These are phyloP conservation scores for Tricholoma sp. DNA, from an alignment of 768 basidiomycete species.

Conservation along the genomic window DNA sequence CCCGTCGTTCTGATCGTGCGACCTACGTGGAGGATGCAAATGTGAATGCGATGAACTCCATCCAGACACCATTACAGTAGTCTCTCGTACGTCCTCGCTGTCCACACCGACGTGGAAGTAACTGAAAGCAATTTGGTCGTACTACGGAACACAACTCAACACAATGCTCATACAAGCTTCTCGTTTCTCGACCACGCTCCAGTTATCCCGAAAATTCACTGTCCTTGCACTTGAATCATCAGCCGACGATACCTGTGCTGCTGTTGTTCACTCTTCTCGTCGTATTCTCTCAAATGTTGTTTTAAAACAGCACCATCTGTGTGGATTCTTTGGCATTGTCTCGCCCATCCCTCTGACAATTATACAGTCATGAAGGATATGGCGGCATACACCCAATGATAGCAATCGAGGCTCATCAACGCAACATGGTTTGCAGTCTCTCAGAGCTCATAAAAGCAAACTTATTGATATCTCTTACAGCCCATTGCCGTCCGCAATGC, in stretches of 20 bases:
- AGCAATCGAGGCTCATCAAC: conserved; percentile 76
- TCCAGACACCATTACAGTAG: conserved; percentile 19
- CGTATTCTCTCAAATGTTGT: conserved; percentile 81
- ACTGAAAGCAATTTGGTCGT: background rate
- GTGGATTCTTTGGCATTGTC: conserved; percentile 14
- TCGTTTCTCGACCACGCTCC: background rate
- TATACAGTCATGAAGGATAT: conserved; percentile 46
- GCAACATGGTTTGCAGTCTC: conserved; percentile 53
- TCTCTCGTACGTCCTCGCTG: conserved; percentile 1
- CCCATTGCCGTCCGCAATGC: conserved; percentile 70
- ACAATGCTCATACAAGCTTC: background rate
- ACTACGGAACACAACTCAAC: background rate
- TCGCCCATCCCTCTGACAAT: conserved; percentile 1
- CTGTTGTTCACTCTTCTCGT: conserved; percentile 70
- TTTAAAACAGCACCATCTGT: conserved; percentile 72
- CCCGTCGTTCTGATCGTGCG: conserved; percentile 32
- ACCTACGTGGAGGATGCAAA: conserved; percentile 30
- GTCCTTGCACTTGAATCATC: conserved; percentile 81
- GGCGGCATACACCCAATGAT: conserved; percentile 78
- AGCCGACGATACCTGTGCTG: conserved; percentile 92
- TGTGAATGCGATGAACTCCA: conserved; percentile 13
- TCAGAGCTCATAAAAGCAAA: background rate
- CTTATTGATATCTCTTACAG: conserved; percentile 29
- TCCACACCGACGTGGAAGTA: background rate
- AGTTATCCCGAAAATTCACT: conserved; percentile 39